Conservation (phyloP, 495 filamentous ascomycete species). For the Talaromyces borbonicus region DNA sequence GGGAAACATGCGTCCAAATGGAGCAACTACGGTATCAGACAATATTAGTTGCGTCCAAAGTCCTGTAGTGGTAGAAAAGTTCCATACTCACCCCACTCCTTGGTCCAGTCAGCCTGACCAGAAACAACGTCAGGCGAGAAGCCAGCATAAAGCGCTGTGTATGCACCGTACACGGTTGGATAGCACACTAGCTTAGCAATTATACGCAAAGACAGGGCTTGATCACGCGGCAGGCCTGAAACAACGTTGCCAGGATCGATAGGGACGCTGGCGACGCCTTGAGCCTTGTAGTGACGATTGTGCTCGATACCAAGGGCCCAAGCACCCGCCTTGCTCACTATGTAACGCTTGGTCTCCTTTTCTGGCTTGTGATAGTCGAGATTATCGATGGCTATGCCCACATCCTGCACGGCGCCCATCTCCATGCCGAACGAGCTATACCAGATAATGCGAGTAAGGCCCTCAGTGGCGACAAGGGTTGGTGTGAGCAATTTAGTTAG, state of each 20-base stretch:
- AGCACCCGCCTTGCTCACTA: conserved; percentile 28
- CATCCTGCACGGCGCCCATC: conserved; percentile 2
- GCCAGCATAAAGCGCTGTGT: too few relatives aligned
- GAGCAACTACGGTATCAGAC: not conserved
- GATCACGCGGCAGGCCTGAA: too few relatives aligned
- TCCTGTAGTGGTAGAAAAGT: too few relatives aligned
- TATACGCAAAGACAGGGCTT: too few relatives aligned
- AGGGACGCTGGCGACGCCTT: not conserved
- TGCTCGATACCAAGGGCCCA: conserved; percentile 20
- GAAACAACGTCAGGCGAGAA: too few relatives aligned
- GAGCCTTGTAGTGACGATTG: not conserved
- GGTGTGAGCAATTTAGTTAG: conserved; percentile 35
- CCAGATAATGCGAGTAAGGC: conserved; percentile 25
- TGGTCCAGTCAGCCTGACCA: too few relatives aligned
- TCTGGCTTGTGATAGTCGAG: conserved; percentile 16
- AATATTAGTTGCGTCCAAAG: too few relatives aligned
- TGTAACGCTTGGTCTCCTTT: conserved; percentile 15
- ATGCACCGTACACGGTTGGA: too few relatives aligned
- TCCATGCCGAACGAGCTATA: conserved; percentile 24
- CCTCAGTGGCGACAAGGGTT: conserved; percentile 19
- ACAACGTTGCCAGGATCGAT: too few relatives aligned
- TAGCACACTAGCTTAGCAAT: too few relatives aligned
- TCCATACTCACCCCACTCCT: too few relatives aligned
- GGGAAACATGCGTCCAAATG: not conserved
- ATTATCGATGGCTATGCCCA: conserved; percentile 9